Evolutionary conservation across 768 basidiomycete genomes (phyloP), one percentile per base, ranked within the genome.

Genomic region (Artomyces pyxidatus): DNA sequence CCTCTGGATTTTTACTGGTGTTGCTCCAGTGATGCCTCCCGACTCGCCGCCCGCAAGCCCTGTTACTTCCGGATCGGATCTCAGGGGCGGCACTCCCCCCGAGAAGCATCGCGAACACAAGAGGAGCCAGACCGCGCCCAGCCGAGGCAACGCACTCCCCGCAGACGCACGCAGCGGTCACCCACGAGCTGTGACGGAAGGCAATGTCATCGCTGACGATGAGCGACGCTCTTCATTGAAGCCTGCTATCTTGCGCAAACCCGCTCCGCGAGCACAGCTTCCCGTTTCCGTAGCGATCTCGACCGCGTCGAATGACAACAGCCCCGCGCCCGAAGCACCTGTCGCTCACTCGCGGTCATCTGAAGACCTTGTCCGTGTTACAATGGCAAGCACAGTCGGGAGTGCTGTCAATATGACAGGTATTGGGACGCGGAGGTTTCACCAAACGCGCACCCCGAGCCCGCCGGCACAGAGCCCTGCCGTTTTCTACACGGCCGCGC

Each of bases 1-100:
- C 61, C 61, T 88, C 2, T 88, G 86, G 86, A 69, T 88, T 37
- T 88, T 88, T 61, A 77, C 78, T 0, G 82, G 82, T 19, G 75
- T 79, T 45, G 22, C 58, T 50, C 67, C 67, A 25, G 35, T 58
- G 11, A 54, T 57, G 6, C 51, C 55, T 5, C 60, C 59, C 16
- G 70, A 73, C 10, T 71, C 71, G 3, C 63, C 51, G 26, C 42
- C 61, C 1, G 41, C 54, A 1, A 74, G 65, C 39, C 68, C 65
- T 26, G 62, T 60, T 11, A 63, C 57, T 16, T 71, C 68, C 11
- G 65, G 61, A 49, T 43, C 61, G 35, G 72, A 73, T 49, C 56
- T 67, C 43, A 67, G 42, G 17, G 16, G 17, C 39, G 14, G 22
- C 23, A 11, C 35, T 8, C 27, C 44, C 12, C 14, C 50, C n/a